Base-by-base conservation (phyloP, 139 green algal species). In the Chlamydomonas sp. region DNA sequence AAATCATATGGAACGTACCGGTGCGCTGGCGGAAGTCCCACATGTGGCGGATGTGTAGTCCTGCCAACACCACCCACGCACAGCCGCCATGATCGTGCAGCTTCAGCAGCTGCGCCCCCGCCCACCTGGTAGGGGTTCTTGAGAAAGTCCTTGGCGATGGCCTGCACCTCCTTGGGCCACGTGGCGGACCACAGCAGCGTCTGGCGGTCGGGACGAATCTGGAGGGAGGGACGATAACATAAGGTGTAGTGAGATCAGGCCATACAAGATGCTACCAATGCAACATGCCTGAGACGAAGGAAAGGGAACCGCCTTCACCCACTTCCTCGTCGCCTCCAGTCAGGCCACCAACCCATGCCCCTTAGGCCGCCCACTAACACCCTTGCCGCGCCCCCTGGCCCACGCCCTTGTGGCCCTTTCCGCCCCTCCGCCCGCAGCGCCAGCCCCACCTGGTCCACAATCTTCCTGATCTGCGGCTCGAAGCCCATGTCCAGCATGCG, bases 401-500 rank as follows among this genome's bases (percentile, higher is more conserved):
- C 57, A 75, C 71, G 6, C 60, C 66, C 57, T 49, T 72, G 1
- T 74, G 2, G n/a, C 8, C 58, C 64, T 76, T 5, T 58, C 71
- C 60, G 8, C 58, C 71, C 58, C 58, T 59, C 71, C 82, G 4
- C 60, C 71, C 16, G 17, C 59, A 12, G 64, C 31, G 31, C 31
- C 3, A 31, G 20, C 60, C 84, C 1, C 72, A 93, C 90, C 86
- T 91, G 87, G 59, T 83, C 77, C 5, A 94, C 89, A 67, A 94
- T 95, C 75, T 91, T 90, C 6, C 87, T 78, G 78, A 95, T 93
- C 91, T 92, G 88, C 10, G 96, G 96, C 89, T 98, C 96, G 71
- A 99, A 98, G 66, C 97, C 97, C 96, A 99, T 98, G 92, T 99
- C 97, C 84, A 99, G 93, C 97, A 99, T 99, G 89, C 97, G 93